Percentiles rank a stretch among this genome's conserved stretches.
Evolutionary conservation across 23 red algal species (phyloP).

Genomic region (Porphyridium purpureum): DNA sequence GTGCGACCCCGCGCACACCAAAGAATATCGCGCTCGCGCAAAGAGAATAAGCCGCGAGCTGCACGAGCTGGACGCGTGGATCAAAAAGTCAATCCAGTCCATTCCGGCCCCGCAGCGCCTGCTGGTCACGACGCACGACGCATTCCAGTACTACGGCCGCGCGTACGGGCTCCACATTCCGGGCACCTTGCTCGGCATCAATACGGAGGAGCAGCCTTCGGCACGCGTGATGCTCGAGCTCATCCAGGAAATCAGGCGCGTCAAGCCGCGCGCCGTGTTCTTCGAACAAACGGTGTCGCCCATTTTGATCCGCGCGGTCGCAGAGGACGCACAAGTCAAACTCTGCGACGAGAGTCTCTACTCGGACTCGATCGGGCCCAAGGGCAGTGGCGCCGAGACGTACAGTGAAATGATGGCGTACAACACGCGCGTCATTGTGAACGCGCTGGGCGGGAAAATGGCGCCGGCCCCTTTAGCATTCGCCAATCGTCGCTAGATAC

Average conservation of each 20-base stretch:
- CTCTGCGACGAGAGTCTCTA: conserved; percentile 1
- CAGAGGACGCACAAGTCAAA: neutral
- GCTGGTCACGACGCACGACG: neutral
- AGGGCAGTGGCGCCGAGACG: neutral
- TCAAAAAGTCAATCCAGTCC: conserved; percentile 1
- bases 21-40: neutral
- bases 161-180: neutral
- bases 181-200: neutral
- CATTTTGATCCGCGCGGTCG: neutral
- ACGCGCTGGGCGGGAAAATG: neutral
- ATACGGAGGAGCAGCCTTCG: conserved; percentile 1
- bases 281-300: neutral
- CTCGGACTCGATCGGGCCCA: neutral
- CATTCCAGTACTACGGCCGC: conserved; percentile 1
- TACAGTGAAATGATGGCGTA: neutral
- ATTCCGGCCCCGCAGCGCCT: neutral
- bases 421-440: neutral
- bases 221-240: neutral
- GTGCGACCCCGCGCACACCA: neutral
- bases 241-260: neutral
- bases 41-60: neutral
- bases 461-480: neutral
- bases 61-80: neutral
- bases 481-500: neutral
- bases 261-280: neutral